These are phyloP conservation scores for Leptoxyphium fumago DNA, from an alignment of 2,329 filamentous ascomycete species.

Conservation along the genomic window DNA sequence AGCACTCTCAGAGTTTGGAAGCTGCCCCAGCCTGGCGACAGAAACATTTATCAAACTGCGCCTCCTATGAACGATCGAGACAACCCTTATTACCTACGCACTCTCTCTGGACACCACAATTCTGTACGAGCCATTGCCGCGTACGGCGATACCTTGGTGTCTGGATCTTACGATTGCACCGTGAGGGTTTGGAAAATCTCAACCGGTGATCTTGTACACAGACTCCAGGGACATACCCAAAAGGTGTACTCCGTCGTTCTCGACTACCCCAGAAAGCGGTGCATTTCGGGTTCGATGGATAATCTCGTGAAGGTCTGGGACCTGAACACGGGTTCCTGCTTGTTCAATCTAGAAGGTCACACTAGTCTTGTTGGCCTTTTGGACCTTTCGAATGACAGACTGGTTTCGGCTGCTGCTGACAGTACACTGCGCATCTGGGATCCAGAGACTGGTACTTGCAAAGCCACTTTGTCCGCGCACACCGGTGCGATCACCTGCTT, in stretches of 20 bases:
- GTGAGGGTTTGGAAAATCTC: constrained; percentile 97
- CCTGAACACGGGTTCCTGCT: constrained; percentile 65
- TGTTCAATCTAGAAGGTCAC: constrained; percentile 87
- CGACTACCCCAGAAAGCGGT: constrained; percentile 80
- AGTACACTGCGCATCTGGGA: constrained; percentile 96
- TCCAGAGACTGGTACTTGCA: constrained; percentile 80
- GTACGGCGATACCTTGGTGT: constrained; percentile 88
- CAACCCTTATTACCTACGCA: constrained; percentile 89
- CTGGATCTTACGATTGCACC: constrained; percentile 89
- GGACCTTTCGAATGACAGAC: constrained; percentile 73
- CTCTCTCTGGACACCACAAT: constrained; percentile 72
- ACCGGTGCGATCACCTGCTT: constrained; percentile 98
- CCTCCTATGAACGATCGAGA: constrained; percentile 60
- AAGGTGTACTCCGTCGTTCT: constrained; percentile 97
- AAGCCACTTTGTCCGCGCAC: constrained; percentile 78
- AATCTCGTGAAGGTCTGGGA: constrained; percentile 98
- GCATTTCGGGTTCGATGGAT: constrained; percentile 97
- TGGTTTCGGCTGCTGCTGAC: constrained; percentile 91
- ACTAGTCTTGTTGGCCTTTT: constrained; percentile 81
- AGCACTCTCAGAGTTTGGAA: constrained; percentile 91
- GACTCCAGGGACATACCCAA: constrained; percentile 70
- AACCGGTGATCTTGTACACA: constrained; percentile 74
- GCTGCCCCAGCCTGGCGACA: constrained; percentile 65
- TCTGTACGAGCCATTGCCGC: constrained; percentile 94
- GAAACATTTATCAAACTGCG: constrained; percentile 63